Percentiles rank a stretch among this genome's conserved stretches.
Conservation (phyloP, 805 yeast species). For the Suhomyces sp. region DNA sequence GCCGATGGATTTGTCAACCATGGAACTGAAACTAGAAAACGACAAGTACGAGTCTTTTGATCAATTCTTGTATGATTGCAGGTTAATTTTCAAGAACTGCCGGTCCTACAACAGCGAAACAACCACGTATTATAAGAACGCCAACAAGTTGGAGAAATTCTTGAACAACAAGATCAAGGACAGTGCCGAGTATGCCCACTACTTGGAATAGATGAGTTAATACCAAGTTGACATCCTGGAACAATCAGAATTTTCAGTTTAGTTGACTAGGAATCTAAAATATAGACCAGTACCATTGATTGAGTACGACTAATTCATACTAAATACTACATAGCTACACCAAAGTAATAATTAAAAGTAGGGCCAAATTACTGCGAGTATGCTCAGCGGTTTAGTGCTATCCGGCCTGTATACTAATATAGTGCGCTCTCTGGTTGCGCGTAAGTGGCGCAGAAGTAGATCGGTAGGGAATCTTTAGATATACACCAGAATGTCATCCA, state of each 20-base stretch:
- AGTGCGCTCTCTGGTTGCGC: not conserved
- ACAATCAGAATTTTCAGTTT: too few species aligned
- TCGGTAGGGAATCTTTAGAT: not conserved
- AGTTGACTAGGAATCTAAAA: not conserved
- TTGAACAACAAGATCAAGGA: slow-evolving; percentile 80
- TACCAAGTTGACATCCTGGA: too few species aligned
- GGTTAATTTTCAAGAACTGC: slow-evolving; percentile 85
- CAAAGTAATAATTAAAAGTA: too few species aligned
- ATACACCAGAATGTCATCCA: slow-evolving; percentile 25
- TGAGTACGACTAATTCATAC: not conserved
- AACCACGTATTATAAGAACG: slow-evolving; percentile 93
- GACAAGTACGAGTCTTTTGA: slow-evolving; percentile 90
- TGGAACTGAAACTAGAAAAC: slow-evolving; percentile 90
- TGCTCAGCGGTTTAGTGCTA: not conserved
- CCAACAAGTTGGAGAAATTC: slow-evolving; percentile 89
- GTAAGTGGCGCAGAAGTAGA: not conserved
- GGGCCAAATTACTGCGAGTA: not conserved
- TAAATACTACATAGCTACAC: not conserved
- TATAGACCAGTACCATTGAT: not conserved
- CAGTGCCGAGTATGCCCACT: slow-evolving; percentile 85
- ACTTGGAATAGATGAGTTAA: slow-evolving; percentile 47
- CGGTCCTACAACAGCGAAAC: slow-evolving; percentile 89
- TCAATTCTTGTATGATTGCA: slow-evolving; percentile 85
- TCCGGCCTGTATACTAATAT: not conserved
- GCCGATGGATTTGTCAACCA: slow-evolving; percentile 96